phyloP scores from a whole-genome alignment of 2,329 filamentous ascomycete species.

The Pseudohalonectria lignicola region DNA sequence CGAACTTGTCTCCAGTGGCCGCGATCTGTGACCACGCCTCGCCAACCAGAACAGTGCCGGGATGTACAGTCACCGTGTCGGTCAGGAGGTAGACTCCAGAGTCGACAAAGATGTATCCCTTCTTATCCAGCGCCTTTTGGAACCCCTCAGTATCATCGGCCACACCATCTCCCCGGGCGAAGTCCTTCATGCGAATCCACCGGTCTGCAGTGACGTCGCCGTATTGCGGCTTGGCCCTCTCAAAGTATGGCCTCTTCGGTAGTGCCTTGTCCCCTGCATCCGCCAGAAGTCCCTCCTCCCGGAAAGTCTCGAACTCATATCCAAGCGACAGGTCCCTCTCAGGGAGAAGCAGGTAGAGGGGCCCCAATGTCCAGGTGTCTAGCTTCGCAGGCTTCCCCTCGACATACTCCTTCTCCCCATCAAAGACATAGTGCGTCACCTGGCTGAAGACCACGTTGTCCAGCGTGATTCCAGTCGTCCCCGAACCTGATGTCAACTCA shows the following conservation, averaged over 20 bases:
- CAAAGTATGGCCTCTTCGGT: constrained; percentile 5
- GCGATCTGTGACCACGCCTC: constrained; percentile 63
- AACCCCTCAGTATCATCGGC: constrained; percentile 43
- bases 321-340: neutral
- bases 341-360: neutral
- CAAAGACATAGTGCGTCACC: constrained; percentile 50
- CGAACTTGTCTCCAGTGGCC: constrained; percentile 46
- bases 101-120: constrained; percentile 6
- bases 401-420: constrained; percentile 96
- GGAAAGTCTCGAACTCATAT: constrained; percentile 1
- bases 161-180: constrained; percentile 34
- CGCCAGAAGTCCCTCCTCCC: neutral
- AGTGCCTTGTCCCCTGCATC: neutral
- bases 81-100: constrained; percentile 25
- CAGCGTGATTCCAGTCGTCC: constrained; percentile 1
- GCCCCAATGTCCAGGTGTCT: constrained; percentile 2
- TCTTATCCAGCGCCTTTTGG: constrained; percentile 15
- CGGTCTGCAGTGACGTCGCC: constrained; percentile 32
- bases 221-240: constrained; percentile 44
- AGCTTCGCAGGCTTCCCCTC: constrained; percentile 79
- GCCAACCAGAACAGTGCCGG: constrained; percentile 54
- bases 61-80: constrained; percentile 39
- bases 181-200: constrained; percentile 51
- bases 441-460: constrained; percentile 2
- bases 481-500: neutral